Percentiles rank a stretch among this genome's conserved stretches.
Evolutionary conservation across 2,329 filamentous ascomycete species (phyloP).

Genomic region (Alternaria atra): DNA sequence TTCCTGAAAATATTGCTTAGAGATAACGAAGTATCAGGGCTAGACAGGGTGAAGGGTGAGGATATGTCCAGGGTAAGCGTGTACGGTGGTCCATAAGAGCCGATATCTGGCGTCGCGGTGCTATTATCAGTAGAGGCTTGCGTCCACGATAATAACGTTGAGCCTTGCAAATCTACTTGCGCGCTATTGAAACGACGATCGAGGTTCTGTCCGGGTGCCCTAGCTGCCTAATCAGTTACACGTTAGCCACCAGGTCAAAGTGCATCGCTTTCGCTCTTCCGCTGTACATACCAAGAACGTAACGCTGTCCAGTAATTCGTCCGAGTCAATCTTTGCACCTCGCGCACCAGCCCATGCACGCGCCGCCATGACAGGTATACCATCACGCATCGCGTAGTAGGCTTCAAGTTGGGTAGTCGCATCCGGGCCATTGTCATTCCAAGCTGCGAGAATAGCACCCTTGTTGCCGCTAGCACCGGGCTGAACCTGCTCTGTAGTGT

Average conservation of each 20-base stretch:
- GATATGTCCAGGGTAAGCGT: slow-evolving; percentile 52
- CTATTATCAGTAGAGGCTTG: slow-evolving; percentile 10
- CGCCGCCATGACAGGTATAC: slow-evolving; percentile 56
- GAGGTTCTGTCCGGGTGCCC: slow-evolving; percentile 57
- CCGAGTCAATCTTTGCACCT: slow-evolving; percentile 43
- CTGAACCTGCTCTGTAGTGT: slow-evolving; percentile 52
- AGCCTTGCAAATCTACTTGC: slow-evolving; percentile 7
- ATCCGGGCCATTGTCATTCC: slow-evolving; percentile 61
- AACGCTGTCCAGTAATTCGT: slow-evolving; percentile 47
- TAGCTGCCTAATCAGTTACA: slow-evolving; percentile 28
- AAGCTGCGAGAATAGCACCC: slow-evolving; percentile 54
- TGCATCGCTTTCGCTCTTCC: neutral
- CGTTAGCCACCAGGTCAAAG: neutral
- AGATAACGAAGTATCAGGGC: slow-evolving; percentile 55
- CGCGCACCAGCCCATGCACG: slow-evolving; percentile 55
- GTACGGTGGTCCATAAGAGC: slow-evolving; percentile 60
- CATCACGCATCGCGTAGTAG: slow-evolving; percentile 58
- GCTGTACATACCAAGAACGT: slow-evolving; percentile 39
- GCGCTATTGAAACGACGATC: slow-evolving; percentile 46
- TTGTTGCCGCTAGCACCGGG: slow-evolving; percentile 41
- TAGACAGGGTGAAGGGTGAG: slow-evolving; percentile 57
- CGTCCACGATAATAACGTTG: slow-evolving; percentile 48
- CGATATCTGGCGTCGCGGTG: slow-evolving; percentile 38
- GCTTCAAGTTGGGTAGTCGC: slow-evolving; percentile 60
- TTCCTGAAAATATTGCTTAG: slow-evolving; percentile 35